Evolutionary conservation across 208 protist species (phyloP), one percentile per base, ranked within the genome.

Genomic region (Strigomonas culicis): DNA sequence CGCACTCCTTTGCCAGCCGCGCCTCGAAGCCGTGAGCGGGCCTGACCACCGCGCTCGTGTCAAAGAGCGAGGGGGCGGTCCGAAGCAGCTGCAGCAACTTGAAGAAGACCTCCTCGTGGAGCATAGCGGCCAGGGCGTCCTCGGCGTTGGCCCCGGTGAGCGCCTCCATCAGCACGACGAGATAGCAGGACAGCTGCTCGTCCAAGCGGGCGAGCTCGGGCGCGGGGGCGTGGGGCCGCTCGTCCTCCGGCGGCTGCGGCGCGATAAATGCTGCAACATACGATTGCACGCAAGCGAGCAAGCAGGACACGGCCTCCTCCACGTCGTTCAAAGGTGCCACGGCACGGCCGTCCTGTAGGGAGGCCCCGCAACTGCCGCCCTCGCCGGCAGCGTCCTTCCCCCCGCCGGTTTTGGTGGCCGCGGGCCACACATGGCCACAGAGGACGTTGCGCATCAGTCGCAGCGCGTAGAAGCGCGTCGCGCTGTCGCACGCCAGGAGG

Each of bases 391-490:
- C 15, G 3, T 44, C 39, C 11, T 31, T 17, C 19, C 15, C 4
- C 36, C 8, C 28, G 30, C 53, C 19, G 11, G 53, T 61, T n/a
- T 43, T 61, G 36, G 30, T 41, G n/a, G 21, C 6, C 2, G 36
- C 2, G 3, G 19, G 17, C 19, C 43, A 28, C 22, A 47, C 19
- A 8, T 25, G 36, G 6, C 57, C 50, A 15, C 15, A 49, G n/a
- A 61, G 2, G 4, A 6, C 17, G 36, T 61, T 27, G 4, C 36
- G 22, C 19, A 49, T 22, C 11, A 46, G 28, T 10, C 15, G 21
- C 32, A 61, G 17, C 22, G 21, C 43, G 30, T 61, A 61, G 15
- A 41, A 61, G 21, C 36, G 57, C 0, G 44, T 49, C 21, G 34
- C 32, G 6, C 30, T 47, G n/a, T 61, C 57, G 57, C 57, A 61